Conservation (phyloP, 2,329 filamentous ascomycete genomes). For the Ambrosiella beaveri region DNA sequence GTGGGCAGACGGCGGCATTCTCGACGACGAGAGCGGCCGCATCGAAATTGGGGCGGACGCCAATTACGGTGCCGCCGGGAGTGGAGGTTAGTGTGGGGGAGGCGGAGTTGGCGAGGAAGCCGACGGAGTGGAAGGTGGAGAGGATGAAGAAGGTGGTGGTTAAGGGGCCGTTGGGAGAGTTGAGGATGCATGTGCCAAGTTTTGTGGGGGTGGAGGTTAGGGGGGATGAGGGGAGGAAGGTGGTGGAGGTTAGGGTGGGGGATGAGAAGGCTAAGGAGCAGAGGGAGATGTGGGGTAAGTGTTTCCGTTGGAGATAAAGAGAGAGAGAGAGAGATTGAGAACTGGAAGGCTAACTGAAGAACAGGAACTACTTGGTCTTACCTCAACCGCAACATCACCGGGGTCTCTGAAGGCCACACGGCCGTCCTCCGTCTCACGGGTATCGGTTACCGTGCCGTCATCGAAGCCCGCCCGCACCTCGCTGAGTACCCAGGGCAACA, state of each 20-base stretch:
- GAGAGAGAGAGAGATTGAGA: background rate
- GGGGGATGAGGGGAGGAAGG: constrained; percentile 36
- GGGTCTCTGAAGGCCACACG: constrained; percentile 90
- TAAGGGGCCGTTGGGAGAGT: constrained; percentile 63
- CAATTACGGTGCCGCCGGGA: constrained; percentile 65
- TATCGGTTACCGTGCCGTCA: constrained; percentile 87
- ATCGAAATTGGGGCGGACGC: constrained; percentile 75
- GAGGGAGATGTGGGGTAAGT: constrained; percentile 85
- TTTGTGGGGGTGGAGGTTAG: constrained; percentile 58
- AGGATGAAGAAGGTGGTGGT: constrained; percentile 54
- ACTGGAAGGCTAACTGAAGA: background rate
- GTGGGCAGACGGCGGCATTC: constrained; percentile 29
- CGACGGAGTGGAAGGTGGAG: constrained; percentile 43
- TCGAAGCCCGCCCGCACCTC: constrained; percentile 55
- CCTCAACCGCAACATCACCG: constrained; percentile 76
- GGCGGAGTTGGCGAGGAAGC: constrained; percentile 33
- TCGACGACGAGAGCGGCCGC: constrained; percentile 47
- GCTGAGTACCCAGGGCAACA: constrained; percentile 65
- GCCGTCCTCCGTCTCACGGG: constrained; percentile 85
- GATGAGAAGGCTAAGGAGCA: constrained; percentile 55
- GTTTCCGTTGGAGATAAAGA: constrained; percentile 1
- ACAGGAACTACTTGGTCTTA: constrained; percentile 71
- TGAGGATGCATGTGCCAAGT: constrained; percentile 61
- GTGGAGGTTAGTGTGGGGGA: constrained; percentile 61
- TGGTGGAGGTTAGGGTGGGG: constrained; percentile 51